phyloP scores from a whole-genome alignment of 805 yeast genomes.

The Barnettozyma pratensis region DNA sequence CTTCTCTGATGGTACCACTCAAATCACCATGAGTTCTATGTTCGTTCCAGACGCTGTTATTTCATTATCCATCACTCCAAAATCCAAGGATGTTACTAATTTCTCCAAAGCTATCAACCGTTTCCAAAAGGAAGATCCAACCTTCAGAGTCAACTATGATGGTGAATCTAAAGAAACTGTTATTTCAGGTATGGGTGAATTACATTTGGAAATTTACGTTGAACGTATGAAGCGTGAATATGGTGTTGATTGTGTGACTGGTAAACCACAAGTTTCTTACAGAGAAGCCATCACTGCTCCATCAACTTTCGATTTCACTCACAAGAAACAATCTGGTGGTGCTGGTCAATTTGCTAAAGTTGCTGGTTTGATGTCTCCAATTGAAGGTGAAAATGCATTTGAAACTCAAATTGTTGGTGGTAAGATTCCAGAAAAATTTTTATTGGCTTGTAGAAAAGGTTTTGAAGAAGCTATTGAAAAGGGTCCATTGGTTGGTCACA shows the following conservation, averaged over 20 bases:
- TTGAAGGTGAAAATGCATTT: slow-evolving; percentile 67
- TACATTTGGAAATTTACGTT: slow-evolving; percentile 94
- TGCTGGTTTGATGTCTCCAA: slow-evolving; percentile 70
- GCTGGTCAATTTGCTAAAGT: slow-evolving; percentile 99
- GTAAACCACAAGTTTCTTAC: slow-evolving; percentile 97
- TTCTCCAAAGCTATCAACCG: slow-evolving; percentile 96
- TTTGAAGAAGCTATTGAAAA: slow-evolving; percentile 91
- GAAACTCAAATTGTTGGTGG: slow-evolving; percentile 93
- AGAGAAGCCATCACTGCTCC: slow-evolving; percentile 82
- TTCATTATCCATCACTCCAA: slow-evolving; percentile 85
- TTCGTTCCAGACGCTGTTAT: slow-evolving; percentile 98
- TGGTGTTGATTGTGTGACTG: slow-evolving; percentile 90
- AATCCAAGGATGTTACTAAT: slow-evolving; percentile 78
- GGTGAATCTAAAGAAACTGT: slow-evolving; percentile 90
- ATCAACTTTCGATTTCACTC: slow-evolving; percentile 84
- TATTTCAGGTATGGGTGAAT: slow-evolving; percentile 97
- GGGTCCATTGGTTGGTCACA: slow-evolving; percentile 96
- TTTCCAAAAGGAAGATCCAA: slow-evolving; percentile 98
- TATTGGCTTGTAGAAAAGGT: slow-evolving; percentile 92
- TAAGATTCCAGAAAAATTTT: slow-evolving; percentile 89
- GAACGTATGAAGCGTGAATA: slow-evolving; percentile 98
- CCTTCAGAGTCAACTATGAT: slow-evolving; percentile 90
- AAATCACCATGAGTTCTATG: slow-evolving; percentile 95
- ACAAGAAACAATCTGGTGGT: slow-evolving; percentile 98
- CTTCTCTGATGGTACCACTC: slow-evolving; percentile 76